A percentile compares a stretch with the other conserved stretches of the same genome.
Conservation (phyloP, 768 basidiomycete genomes). For the Postia placenta region DNA sequence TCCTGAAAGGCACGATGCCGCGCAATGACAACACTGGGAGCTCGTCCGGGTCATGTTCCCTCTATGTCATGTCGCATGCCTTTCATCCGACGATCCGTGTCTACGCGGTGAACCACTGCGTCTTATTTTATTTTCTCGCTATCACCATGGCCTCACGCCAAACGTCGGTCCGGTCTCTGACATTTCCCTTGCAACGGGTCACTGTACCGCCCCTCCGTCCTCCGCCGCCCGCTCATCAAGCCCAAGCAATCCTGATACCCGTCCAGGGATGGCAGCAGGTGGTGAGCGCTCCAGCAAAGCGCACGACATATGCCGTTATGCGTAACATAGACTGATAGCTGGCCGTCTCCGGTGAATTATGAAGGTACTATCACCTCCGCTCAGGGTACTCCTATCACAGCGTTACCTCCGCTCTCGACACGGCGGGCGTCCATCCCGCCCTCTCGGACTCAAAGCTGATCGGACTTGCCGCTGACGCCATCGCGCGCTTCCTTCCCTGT, state of each 20-base stretch:
- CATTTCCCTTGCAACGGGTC: not conserved
- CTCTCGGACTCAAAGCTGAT: not conserved
- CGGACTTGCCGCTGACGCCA: not conserved
- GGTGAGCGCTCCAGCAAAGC: not conserved
- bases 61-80: not conserved
- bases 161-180: not conserved
- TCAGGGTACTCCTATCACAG: not conserved
- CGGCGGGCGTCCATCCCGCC: not conserved
- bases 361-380: not conserved
- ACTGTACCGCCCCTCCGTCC: not conserved
- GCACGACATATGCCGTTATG: not conserved
- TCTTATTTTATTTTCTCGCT: too few species aligned
- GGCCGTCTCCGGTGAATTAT: not conserved
- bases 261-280: not conserved
- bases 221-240: not conserved
- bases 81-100: not conserved
- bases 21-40: not conserved
- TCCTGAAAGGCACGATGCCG: not conserved
- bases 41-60: not conserved
- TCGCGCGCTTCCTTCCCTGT: not conserved
- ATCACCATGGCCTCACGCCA: not conserved
- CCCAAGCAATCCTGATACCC: not conserved
- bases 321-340: not conserved
- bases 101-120: too few species aligned
- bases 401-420: not conserved